Conservation (phyloP, 495 filamentous ascomycete species). For the Annulohypoxylon bovei region DNA sequence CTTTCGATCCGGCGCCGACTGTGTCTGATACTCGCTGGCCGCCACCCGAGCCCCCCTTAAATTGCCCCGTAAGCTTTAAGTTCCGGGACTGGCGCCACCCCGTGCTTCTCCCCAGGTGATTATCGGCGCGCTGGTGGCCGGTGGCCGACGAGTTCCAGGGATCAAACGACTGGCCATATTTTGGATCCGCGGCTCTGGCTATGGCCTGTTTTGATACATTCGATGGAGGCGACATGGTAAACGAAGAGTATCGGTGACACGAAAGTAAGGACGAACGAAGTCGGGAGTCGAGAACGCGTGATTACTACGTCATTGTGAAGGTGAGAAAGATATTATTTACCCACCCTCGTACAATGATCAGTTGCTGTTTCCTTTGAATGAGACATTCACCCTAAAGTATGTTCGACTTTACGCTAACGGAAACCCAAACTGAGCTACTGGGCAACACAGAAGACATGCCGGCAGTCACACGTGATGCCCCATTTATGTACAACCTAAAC, state of each 20-base stretch:
- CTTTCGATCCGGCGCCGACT: slow-evolving; percentile 63
- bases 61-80: slow-evolving; percentile 74
- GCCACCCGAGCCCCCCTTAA: slow-evolving; percentile 60
- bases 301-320: slow-evolving; percentile 37
- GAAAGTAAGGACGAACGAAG: slow-evolving; percentile 4
- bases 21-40: slow-evolving; percentile 66
- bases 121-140: slow-evolving; percentile 82
- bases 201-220: slow-evolving; percentile 43
- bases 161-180: slow-evolving; percentile 68
- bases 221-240: slow-evolving; percentile 38
- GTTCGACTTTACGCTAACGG: slow-evolving; percentile 30
- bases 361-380: slow-evolving; percentile 23
- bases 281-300: slow-evolving; percentile 20
- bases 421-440: slow-evolving; percentile 26
- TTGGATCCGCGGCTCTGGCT: slow-evolving; percentile 58
- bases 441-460: slow-evolving; percentile 36
- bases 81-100: slow-evolving; percentile 77
- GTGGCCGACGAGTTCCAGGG: slow-evolving; percentile 83
- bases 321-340: slow-evolving; percentile 1
- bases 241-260: slow-evolving; percentile 20
- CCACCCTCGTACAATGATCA: slow-evolving; percentile 24
- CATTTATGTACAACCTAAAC: slow-evolving; percentile 14
- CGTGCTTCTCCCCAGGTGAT: slow-evolving; percentile 63
- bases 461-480: slow-evolving; percentile 32
- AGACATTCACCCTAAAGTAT: slow-evolving; percentile 24